Conservation (phyloP, 148 eudicot genomes). For the Amaranthus cruentus region DNA sequence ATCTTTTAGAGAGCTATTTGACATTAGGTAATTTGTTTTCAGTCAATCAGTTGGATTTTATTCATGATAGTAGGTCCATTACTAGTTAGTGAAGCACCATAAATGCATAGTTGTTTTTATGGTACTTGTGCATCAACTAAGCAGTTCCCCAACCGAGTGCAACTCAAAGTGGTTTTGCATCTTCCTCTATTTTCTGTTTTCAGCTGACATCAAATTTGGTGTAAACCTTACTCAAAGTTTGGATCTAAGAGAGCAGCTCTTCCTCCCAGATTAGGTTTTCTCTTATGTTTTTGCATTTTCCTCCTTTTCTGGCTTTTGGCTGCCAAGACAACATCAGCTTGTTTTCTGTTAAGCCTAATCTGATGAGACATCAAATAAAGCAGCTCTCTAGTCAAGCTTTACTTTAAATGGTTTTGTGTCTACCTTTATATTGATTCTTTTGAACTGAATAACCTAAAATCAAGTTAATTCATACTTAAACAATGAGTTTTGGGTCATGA, state of each 20-base stretch:
- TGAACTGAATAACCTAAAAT: neutral
- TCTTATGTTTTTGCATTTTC: neutral
- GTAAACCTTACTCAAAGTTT: neutral
- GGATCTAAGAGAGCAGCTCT: neutral
- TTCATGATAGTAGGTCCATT: neutral
- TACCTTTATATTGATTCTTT: neutral
- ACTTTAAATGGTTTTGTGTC: neutral
- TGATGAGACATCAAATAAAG: neutral
- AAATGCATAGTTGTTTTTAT: neutral
- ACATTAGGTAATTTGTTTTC: neutral
- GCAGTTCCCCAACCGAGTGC: neutral
- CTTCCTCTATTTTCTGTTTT: no score
- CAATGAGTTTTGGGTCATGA: no score
- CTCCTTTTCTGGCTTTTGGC: no score
- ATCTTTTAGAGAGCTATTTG: neutral
- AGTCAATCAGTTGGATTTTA: neutral
- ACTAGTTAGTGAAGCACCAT: neutral
- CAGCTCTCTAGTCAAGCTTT: neutral
- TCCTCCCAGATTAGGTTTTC: neutral
- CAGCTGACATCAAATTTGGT: neutral
- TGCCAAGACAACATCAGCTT: constrained; percentile 7
- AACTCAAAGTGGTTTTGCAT: neutral
- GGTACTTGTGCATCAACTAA: neutral
- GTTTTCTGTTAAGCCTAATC: neutral
- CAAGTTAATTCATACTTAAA: neutral